Percentiles rank a stretch among this genome's conserved stretches.
Evolutionary conservation across 2,329 filamentous ascomycete species (phyloP).

Genomic region (Pestalotiopsis sp.): DNA sequence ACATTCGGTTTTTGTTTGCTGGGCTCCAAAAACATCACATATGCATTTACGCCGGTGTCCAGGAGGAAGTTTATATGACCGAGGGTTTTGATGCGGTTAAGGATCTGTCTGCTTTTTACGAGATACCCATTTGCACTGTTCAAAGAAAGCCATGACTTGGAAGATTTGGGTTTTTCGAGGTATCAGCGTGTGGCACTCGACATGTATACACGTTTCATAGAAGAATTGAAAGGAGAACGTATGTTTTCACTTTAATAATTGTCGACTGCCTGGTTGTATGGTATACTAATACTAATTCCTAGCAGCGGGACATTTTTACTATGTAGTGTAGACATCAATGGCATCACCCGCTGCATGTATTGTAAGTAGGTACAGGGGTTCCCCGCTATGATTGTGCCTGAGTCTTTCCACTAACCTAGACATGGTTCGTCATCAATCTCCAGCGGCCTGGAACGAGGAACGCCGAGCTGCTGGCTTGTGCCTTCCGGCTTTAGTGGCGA

Average conservation of each 20-base stretch:
- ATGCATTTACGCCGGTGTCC: not conserved
- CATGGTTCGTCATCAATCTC: not conserved
- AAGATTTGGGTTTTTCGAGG: not conserved
- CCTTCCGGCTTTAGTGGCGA: too few species aligned
- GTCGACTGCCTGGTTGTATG: too few species aligned
- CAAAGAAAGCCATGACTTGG: not conserved
- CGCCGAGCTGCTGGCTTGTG: not conserved
- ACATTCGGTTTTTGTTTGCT: too few species aligned
- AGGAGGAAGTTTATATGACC: not conserved
- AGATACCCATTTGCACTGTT: conserved; percentile 1
- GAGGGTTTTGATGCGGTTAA: not conserved
- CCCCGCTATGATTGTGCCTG: not conserved
- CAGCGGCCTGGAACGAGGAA: not conserved
- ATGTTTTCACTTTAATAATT: too few species aligned
- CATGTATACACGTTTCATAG: not conserved
- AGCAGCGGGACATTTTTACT: too few species aligned
- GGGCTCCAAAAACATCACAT: too few species aligned
- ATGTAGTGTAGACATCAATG: too few species aligned
- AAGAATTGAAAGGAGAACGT: too few species aligned
- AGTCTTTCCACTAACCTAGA: too few species aligned
- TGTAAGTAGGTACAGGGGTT: not conserved
- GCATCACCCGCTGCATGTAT: not conserved
- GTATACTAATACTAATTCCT: too few species aligned
- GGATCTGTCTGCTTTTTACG: not conserved
- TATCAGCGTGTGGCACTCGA: not conserved